phyloP scores from a whole-genome alignment of 192 early-diverging fungal species.

The Coemansia sp. region DNA sequence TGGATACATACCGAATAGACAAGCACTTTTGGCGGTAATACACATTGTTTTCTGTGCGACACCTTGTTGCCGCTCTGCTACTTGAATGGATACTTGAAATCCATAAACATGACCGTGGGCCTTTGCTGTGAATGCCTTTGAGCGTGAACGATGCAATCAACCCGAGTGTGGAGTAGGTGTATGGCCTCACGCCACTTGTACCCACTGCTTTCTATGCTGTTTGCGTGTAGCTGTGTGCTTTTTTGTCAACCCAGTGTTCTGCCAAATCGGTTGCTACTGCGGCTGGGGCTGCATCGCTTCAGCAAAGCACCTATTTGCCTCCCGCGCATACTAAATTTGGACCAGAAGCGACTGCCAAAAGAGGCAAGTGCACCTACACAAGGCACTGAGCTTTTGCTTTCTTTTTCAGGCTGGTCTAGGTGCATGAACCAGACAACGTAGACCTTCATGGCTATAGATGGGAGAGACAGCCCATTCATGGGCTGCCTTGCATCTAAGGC shows the following conservation, averaged over 20 bases:
- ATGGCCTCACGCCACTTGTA: background rate
- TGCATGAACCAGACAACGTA: background rate
- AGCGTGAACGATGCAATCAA: background rate
- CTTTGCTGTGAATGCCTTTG: background rate
- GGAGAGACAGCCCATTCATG: background rate
- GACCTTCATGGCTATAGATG: constrained; percentile 4
- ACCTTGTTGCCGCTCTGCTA: constrained; percentile 8
- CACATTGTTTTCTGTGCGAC: background rate
- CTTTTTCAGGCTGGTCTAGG: background rate
- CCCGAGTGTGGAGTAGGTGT: background rate
- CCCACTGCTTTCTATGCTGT: background rate
- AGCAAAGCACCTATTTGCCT: background rate
- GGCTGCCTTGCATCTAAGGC: background rate
- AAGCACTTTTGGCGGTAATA: background rate
- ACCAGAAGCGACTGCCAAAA: background rate
- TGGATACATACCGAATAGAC: background rate
- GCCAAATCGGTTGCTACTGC: background rate
- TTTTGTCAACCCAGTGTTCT: background rate
- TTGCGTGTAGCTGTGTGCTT: background rate
- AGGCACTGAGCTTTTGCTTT: background rate
- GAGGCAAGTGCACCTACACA: constrained; percentile 1
- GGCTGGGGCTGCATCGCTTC: constrained; percentile 1
- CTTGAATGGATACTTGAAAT: constrained; percentile 2
- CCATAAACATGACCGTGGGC: background rate
- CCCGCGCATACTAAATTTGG: constrained; percentile 5